Base-by-base conservation (phyloP, 176 grass and related monocot genomes). In the Cymbopogon citratus region DNA sequence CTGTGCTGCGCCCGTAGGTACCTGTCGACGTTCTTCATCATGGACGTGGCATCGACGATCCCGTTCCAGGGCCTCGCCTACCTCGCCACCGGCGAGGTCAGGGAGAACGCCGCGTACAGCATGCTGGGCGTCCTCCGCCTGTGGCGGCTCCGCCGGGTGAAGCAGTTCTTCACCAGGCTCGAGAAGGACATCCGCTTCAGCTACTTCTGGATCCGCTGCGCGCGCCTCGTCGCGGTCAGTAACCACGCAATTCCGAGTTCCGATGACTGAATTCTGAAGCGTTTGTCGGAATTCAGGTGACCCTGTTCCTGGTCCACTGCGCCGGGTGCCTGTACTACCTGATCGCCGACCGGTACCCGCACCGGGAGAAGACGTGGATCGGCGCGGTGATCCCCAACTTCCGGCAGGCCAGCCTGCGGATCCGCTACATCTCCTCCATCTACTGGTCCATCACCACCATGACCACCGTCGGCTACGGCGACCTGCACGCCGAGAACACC, bases 381-480 rank as follows among this genome's bases (percentile, higher is more conserved):
- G 96, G 95, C 57, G 92, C 95, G 11, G 86, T 80, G 75, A 91
- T 80, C 57, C 90, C 96, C 66, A 86, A 98, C 80, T 98, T 98
- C 85, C 93, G 84, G n/a, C 74, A 95, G 84, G 90, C 83, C 10
- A 90, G 82, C 76, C 84, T 91, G n/a, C 57, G 92, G 85, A 91
- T 93, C 63, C 90, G 96, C 15, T 98, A 98, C 80, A 93, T 95
- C 76, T 86, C 92, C 24, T 76, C 92, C 79, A 62, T 98, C 29
- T 98, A 98, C 71, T 98, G 95, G 95, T 94, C 95, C 46, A 98
- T 91, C 81, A 95, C 95, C 80, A 98, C 95, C 73, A 93, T 98
- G 95, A 95, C 95, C 24, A 98, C 95, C 18, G 95, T 98, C 77
- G 95, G 95, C 36, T 98, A 98, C 73, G 95, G 95, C 69, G 95